Conservation (phyloP, 176 grass and related monocot species). For the Rhipidocladum racemiflorum region DNA sequence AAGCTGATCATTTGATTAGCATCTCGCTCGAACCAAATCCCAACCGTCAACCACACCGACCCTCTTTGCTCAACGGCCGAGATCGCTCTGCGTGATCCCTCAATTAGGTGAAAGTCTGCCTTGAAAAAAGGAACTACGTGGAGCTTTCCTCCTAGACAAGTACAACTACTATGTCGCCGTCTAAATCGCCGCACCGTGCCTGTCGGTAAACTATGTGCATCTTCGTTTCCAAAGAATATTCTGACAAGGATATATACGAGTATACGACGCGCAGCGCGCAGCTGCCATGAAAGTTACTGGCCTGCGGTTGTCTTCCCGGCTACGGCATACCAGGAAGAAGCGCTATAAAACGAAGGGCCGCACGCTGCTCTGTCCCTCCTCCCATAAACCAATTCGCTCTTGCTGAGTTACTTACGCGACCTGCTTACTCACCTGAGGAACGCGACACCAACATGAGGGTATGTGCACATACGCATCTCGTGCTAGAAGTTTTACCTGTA, state of each 20-base stretch:
- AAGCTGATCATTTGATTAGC: background rate
- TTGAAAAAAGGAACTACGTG: background rate
- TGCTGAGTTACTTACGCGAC: background rate
- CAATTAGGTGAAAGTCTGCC: background rate
- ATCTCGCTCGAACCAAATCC: background rate
- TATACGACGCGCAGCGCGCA: background rate
- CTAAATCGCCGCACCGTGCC: background rate
- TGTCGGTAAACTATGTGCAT: background rate
- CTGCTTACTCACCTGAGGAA: background rate
- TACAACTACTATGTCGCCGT: background rate
- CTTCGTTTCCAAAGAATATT: background rate
- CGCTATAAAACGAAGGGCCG: background rate
- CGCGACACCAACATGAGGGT: constrained; percentile 20
- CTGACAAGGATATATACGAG: background rate
- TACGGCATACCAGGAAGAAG: background rate
- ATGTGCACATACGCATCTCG: background rate
- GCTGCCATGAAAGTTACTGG: background rate
- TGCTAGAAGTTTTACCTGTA: background rate
- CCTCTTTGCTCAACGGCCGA: background rate
- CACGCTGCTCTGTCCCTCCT: background rate
- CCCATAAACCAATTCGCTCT: background rate
- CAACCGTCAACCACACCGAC: background rate
- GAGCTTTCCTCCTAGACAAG: background rate
- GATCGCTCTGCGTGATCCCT: background rate
- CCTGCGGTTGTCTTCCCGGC: background rate